phyloP scores from a whole-genome alignment of 129 eudicot species.

The Flaveria robusta region DNA sequence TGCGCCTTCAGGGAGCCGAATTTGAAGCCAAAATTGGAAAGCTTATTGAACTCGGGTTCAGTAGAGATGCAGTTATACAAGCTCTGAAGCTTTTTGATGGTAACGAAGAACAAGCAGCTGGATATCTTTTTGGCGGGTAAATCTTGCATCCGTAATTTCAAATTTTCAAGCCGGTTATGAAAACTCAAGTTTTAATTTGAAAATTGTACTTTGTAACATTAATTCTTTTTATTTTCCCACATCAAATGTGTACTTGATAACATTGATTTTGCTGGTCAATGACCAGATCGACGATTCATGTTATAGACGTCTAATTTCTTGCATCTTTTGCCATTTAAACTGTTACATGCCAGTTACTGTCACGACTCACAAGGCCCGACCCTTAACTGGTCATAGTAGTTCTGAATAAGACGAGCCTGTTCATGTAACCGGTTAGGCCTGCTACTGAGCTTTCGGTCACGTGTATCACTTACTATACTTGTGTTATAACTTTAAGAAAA shows the following conservation, averaged over 20 bases:
- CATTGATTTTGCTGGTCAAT: conserved; percentile 32
- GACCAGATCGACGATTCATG: conserved; percentile 14
- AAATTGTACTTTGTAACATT: conserved; percentile 38
- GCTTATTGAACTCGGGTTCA: conserved; percentile 89
- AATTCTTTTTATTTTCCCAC: conserved; percentile 18
- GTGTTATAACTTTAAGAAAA: not conserved
- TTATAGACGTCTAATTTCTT: conserved; percentile 8
- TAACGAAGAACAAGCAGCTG: conserved; percentile 95
- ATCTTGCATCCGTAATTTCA: not conserved
- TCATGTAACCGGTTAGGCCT: too few species aligned
- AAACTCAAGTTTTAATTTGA: not conserved
- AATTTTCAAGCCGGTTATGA: not conserved
- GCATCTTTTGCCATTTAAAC: not conserved
- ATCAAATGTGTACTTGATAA: conserved; percentile 8
- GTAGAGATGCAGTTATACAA: conserved; percentile 75
- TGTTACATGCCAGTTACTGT: not conserved
- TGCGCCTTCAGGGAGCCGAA: conserved; percentile 63
- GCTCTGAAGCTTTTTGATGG: conserved; percentile 82
- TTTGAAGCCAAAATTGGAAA: conserved; percentile 87
- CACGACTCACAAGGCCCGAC: not conserved
- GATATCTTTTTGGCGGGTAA: conserved; percentile 87
- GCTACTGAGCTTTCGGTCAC: too few species aligned
- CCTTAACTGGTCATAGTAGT: not conserved
- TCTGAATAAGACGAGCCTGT: not conserved
- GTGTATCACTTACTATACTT: too few species aligned